Evolutionary conservation across 805 yeast genomes (phyloP).

Genomic region (Candida lessepsii): DNA sequence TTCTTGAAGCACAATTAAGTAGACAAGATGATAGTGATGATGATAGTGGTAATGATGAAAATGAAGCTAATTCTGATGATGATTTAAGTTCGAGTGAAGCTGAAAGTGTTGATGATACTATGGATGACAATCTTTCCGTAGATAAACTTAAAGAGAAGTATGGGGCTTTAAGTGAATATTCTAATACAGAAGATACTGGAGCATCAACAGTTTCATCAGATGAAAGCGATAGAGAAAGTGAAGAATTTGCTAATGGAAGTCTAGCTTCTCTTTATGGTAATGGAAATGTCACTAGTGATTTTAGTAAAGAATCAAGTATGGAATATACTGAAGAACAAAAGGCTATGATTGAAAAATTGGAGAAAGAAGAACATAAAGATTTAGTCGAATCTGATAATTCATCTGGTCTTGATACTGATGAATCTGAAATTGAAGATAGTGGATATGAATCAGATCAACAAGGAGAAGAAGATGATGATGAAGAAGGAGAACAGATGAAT

Average conservation of each 20-base stretch:
- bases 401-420: conserved; percentile 17
- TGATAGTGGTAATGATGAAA: conserved; percentile 15
- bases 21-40: conserved; percentile 31
- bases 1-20: conserved; percentile 79
- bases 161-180: conserved; percentile 32
- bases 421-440: conserved; percentile 14
- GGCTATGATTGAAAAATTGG: conserved; percentile 24
- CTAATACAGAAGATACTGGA: conserved; percentile 15
- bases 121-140: conserved; percentile 43
- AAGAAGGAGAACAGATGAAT: conserved; percentile 13
- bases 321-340: conserved; percentile 37
- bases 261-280: conserved; percentile 35
- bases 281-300: conserved; percentile 5
- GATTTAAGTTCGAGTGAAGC: conserved; percentile 15
- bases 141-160: conserved; percentile 60
- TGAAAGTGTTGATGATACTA: conserved; percentile 23
- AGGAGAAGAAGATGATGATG: conserved; percentile 13
- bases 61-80: conserved; percentile 19
- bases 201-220: conserved; percentile 21
- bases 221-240: conserved; percentile 15
- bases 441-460: not conserved
- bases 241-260: conserved; percentile 16
- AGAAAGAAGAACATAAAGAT: conserved; percentile 5
- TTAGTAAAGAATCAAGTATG: conserved; percentile 5
- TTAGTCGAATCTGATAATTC: conserved; percentile 13